Evolutionary conservation across 2,329 filamentous ascomycete species (phyloP).

Genomic region (Talaromyces funiculosus): DNA sequence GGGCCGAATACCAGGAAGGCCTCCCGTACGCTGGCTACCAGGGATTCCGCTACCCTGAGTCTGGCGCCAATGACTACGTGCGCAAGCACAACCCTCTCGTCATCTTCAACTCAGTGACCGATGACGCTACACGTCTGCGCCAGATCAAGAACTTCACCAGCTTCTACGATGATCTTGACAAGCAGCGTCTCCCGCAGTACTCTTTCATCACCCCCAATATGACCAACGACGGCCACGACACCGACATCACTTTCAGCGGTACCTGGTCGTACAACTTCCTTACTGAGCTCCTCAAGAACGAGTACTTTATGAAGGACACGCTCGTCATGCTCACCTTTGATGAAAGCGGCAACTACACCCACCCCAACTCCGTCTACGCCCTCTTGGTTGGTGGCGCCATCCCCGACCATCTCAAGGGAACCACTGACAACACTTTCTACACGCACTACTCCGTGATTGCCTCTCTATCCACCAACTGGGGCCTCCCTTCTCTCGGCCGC

Average conservation of each 20-base stretch:
- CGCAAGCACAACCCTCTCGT: slow-evolving; percentile 71
- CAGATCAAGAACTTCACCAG: slow-evolving; percentile 68
- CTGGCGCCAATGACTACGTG: slow-evolving; percentile 67
- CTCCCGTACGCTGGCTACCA: slow-evolving; percentile 70
- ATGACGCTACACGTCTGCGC: slow-evolving; percentile 54
- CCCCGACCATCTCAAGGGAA: slow-evolving; percentile 58
- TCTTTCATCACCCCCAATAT: slow-evolving; percentile 49
- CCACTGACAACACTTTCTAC: slow-evolving; percentile 64
- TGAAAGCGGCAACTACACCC: slow-evolving; percentile 65
- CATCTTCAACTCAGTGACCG: slow-evolving; percentile 60
- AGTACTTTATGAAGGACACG: slow-evolving; percentile 68
- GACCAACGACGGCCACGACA: slow-evolving; percentile 69
- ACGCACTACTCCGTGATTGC: slow-evolving; percentile 66
- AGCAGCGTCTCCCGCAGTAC: slow-evolving; percentile 63
- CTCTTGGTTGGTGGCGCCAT: slow-evolving; percentile 70
- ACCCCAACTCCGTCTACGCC: slow-evolving; percentile 62
- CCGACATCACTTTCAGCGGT: slow-evolving; percentile 63
- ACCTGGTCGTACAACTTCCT: slow-evolving; percentile 64
- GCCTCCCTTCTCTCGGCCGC: slow-evolving; percentile 61
- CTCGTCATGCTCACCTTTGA: slow-evolving; percentile 74
- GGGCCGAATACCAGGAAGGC: slow-evolving; percentile 72
- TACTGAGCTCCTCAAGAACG: slow-evolving; percentile 62
- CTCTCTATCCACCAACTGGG: slow-evolving; percentile 64
- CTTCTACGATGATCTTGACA: slow-evolving; percentile 63
- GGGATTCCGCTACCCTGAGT: slow-evolving; percentile 58